Conservation (phyloP, 768 basidiomycete genomes). For the Lentinula detonsa region DNA sequence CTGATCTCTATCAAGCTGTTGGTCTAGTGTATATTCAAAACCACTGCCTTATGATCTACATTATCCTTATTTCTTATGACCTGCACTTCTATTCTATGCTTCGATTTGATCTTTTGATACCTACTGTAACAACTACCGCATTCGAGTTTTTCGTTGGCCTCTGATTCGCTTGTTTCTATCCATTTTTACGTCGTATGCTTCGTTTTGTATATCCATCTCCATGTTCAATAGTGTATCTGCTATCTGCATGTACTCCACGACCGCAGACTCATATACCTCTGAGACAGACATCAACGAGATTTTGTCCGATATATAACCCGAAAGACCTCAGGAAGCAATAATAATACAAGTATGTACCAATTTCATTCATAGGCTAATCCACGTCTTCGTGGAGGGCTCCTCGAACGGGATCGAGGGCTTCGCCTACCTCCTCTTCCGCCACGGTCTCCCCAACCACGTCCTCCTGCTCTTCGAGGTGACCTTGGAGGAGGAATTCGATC, state of each 20-base stretch:
- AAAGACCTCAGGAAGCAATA: background rate
- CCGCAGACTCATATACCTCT: background rate
- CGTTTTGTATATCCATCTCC: background rate
- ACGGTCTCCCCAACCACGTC: constrained; percentile 31
- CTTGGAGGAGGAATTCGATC: constrained; percentile 48
- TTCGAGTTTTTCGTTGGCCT: background rate
- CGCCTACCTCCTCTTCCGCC: constrained; percentile 33
- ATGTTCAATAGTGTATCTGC: constrained; percentile 1
- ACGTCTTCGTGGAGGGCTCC: constrained; percentile 31
- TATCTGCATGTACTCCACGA: background rate
- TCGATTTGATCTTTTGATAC: background rate
- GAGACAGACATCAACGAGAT: background rate
- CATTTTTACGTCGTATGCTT: background rate
- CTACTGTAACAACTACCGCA: background rate
- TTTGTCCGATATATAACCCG: too few relatives aligned
- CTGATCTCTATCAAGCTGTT: background rate
- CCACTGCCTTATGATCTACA: background rate
- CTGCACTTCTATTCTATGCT: background rate
- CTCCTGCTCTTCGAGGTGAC: constrained; percentile 35
- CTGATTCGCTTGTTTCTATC: background rate
- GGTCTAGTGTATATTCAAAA: background rate
- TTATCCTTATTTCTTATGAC: constrained; percentile 3
- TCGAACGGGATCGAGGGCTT: constrained; percentile 31
- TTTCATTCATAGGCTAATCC: background rate
- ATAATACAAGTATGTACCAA: background rate